phyloP scores from a whole-genome alignment of 164 flowering plant species.

The Vitis amurensis region DNA sequence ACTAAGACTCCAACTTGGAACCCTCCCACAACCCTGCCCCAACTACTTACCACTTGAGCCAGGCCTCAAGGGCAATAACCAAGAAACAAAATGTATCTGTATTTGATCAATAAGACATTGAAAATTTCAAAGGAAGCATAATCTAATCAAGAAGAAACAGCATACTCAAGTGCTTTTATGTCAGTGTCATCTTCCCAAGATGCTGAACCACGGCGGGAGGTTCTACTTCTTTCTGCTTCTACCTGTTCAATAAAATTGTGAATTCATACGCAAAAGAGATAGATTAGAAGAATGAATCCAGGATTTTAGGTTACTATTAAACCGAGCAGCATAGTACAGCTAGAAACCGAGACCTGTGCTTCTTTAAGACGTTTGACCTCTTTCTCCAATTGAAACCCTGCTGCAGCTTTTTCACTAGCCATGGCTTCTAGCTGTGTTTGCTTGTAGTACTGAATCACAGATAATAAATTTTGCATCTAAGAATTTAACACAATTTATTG shows the following conservation, averaged over 20 bases:
- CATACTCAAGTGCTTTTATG: slow-evolving; percentile 92
- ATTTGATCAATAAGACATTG: no score
- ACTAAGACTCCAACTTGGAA: no score
- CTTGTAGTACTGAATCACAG: slow-evolving; percentile 74
- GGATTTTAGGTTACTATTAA: background rate
- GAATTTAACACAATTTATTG: slow-evolving; percentile 3
- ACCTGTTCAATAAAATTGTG: slow-evolving; percentile 42
- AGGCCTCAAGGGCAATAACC: background rate
- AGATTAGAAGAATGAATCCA: background rate
- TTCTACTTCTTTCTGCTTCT: slow-evolving; percentile 84
- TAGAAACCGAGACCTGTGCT: slow-evolving; percentile 56
- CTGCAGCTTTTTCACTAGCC: slow-evolving; percentile 98
- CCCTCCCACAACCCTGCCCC: no score
- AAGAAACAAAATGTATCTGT: background rate
- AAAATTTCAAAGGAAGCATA: background rate
- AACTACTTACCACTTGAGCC: no score
- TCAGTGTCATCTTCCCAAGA: slow-evolving; percentile 95
- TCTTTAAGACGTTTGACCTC: slow-evolving; percentile 83
- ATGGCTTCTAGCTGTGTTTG: slow-evolving; percentile 98
- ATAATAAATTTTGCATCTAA: slow-evolving; percentile 1
- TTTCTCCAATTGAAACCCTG: slow-evolving; percentile 96
- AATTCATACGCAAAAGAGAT: background rate
- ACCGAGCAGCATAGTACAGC: slow-evolving; percentile 8
- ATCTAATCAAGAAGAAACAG: slow-evolving; percentile 3
- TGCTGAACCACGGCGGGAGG: slow-evolving; percentile 72